phyloP scores from a whole-genome alignment of 2,329 filamentous ascomycete genomes.

The Dissoconium aciculare region DNA sequence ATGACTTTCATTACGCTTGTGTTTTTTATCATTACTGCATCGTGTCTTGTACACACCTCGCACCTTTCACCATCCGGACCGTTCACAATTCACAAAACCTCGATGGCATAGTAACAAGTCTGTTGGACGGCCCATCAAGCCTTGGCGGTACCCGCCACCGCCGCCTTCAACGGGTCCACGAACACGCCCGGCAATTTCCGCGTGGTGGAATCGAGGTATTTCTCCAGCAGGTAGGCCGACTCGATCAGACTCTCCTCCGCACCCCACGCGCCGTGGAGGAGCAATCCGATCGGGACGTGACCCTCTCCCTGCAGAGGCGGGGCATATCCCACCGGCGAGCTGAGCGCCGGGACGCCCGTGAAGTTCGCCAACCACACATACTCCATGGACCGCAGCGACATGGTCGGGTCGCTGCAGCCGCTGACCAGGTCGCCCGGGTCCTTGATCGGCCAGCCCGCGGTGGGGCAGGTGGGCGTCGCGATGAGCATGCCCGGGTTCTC shows the following conservation, averaged over 20 bases:
- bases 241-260: conserved; percentile 37
- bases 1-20: too few species aligned
- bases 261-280: conserved; percentile 42
- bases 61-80: too few species aligned
- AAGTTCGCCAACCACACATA: conserved; percentile 80
- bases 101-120: too few species aligned
- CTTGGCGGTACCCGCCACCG: too few species aligned
- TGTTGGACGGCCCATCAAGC: too few species aligned
- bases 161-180: too few species aligned
- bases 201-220: too few species aligned
- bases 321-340: conserved; percentile 59
- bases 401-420: conserved; percentile 61
- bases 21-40: too few species aligned
- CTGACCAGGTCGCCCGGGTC: conserved; percentile 35
- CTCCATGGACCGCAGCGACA: conserved; percentile 43
- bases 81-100: too few species aligned
- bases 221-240: conserved; percentile 39
- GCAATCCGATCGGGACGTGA: conserved; percentile 38
- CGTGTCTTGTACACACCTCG: too few species aligned
- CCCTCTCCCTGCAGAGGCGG: conserved; percentile 37
- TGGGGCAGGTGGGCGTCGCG: conserved; percentile 61
- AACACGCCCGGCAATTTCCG: too few species aligned
- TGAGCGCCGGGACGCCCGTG: conserved; percentile 60
- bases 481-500: conserved; percentile 62
- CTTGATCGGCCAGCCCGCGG: conserved; percentile 60